These are phyloP conservation scores for Xylaria grammica DNA, from an alignment of 495 filamentous ascomycete genomes.

Conservation along the genomic window DNA sequence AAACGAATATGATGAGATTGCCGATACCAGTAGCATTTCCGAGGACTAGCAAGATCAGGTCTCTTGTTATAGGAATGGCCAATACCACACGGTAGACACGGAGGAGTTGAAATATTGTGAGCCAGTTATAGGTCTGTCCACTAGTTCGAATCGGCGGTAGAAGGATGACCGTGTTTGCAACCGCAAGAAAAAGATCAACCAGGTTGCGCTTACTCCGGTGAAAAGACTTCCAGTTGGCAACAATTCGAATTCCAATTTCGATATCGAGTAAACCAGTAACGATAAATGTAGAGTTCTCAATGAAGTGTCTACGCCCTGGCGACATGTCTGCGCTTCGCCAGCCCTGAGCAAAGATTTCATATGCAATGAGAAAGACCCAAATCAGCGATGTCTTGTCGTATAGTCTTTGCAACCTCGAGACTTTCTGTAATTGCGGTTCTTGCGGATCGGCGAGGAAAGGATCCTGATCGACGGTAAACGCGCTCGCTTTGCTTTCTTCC, in stretches of 20 bases:
- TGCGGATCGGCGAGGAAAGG: constrained; percentile 43
- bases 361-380: constrained; percentile 82
- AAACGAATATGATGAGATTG: constrained; percentile 95
- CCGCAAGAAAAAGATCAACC: constrained; percentile 76
- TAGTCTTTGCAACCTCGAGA: constrained; percentile 65
- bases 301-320: constrained; percentile 49
- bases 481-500: constrained; percentile 92
- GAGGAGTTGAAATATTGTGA: constrained; percentile 92
- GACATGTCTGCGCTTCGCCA: constrained; percentile 79
- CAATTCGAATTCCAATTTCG: constrained; percentile 83
- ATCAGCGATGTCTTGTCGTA: constrained; percentile 76
- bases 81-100: constrained; percentile 91
- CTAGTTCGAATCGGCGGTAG: constrained; percentile 80
- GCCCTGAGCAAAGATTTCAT: constrained; percentile 74
- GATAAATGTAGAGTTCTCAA: constrained; percentile 70
- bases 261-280: constrained; percentile 80
- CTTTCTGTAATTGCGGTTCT: constrained; percentile 52
- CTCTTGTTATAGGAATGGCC: constrained; percentile 82
- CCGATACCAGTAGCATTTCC: constrained; percentile 90
- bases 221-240: constrained; percentile 79
- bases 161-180: constrained; percentile 84
- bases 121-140: constrained; percentile 80
- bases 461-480: constrained; percentile 76
- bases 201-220: constrained; percentile 73
- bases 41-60: constrained; percentile 84